Evolutionary conservation across 768 basidiomycete genomes (phyloP), one percentile per base, ranked within the genome.

Genomic region (Russula griseocarnosa): DNA sequence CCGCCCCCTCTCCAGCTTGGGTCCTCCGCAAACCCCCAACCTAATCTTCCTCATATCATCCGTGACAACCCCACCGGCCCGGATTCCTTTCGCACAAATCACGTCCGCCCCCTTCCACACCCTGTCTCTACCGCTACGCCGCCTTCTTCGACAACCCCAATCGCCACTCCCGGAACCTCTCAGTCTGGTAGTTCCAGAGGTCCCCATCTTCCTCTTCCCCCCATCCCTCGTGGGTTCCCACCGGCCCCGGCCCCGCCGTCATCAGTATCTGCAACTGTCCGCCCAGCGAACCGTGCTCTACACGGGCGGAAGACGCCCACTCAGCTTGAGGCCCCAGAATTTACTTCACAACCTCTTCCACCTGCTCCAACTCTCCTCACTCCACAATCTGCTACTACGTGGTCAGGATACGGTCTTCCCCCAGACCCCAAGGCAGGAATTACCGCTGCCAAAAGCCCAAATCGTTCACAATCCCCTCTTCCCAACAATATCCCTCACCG

Each of bases 1-100:
- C 94, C 93, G 5, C 88, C 93, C 0, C 93, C 94, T 0, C 77
- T 96, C n/a, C 84, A 88, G 67, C 79, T 96, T 11, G 79, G 60
- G 10, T 54, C 83, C 20, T 79, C 79, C 0, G 80, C 79, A 63
- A 72, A 79, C 13, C 77, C 77, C 4, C 78, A 85, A 46, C 76
- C 78, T 18, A 86, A 88, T 71, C 83, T 94, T 1, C 92, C 92
- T 7, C 84, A 84, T 22, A 78, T 93, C 61, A 81, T 89, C 47
- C 82, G 86, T 55, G 86, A 90, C 66, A 79, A 79, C 30, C 69
- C 76, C 65, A 75, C 75, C 18, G 80, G 63, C 34, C 63, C 82
- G 20, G 88, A 90, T 66, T 83, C 86, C 0, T 68, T 76, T 9
- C 76, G 80, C 1, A 22, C 73, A 71, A 71, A 55, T 49, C 40